Conservation (phyloP, 208 protist genomes). For the Trypanosoma conorhini region DNA sequence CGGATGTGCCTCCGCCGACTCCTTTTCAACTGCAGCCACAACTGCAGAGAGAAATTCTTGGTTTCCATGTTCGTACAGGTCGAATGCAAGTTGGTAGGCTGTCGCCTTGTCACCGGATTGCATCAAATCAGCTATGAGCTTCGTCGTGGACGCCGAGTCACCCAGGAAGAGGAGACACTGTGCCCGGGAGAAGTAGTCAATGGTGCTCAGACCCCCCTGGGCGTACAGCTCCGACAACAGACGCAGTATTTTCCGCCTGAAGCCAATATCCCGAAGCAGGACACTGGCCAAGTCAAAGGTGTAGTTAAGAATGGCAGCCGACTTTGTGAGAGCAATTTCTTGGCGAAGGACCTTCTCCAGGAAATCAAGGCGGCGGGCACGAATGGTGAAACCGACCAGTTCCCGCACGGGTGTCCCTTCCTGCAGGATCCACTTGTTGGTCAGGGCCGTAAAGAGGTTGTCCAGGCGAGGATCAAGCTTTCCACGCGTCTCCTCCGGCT, state of each 20-base stretch:
- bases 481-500: conserved; percentile 29
- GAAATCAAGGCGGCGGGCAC: conserved; percentile 83
- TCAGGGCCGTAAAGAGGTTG: conserved; percentile 75
- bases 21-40: conserved; percentile 39
- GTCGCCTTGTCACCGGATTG: conserved; percentile 53
- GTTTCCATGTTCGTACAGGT: conserved; percentile 86
- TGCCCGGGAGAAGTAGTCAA: conserved; percentile 92
- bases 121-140: conserved; percentile 82
- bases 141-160: conserved; percentile 79
- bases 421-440: conserved; percentile 74
- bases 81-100: conserved; percentile 88
- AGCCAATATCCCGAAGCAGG: conserved; percentile 80
- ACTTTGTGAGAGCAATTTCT: conserved; percentile 57
- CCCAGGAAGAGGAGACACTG: conserved; percentile 96
- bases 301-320: conserved; percentile 91
- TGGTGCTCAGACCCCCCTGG: conserved; percentile 40
- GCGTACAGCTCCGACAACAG: conserved; percentile 90
- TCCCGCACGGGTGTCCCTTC: conserved; percentile 83
- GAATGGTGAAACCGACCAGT: conserved; percentile 90
- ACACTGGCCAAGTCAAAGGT: conserved; percentile 88
- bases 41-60: conserved; percentile 87
- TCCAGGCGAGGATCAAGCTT: conserved; percentile 83
- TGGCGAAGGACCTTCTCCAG: conserved; percentile 80
- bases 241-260: conserved; percentile 84
- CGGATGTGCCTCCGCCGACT: background rate